Evolutionary conservation across 768 basidiomycete species (phyloP).

Genomic region (Psilocybe tampanensis): DNA sequence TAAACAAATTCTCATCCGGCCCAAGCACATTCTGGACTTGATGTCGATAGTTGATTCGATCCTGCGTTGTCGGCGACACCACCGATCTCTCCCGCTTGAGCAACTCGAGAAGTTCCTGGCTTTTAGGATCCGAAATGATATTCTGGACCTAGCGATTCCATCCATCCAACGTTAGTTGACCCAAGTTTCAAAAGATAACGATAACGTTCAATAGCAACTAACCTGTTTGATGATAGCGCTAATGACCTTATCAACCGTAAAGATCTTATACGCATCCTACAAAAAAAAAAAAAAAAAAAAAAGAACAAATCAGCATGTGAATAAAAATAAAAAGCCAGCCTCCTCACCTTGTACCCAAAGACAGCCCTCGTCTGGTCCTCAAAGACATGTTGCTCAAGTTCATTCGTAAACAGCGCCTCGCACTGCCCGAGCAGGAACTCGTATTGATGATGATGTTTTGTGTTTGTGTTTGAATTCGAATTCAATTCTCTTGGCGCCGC

Average conservation of each 20-base stretch:
- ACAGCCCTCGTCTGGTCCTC: constrained; percentile 90
- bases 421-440: constrained; percentile 83
- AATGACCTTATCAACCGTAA: constrained; percentile 92
- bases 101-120: constrained; percentile 71
- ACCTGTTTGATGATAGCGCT: constrained; percentile 91
- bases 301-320: not conserved
- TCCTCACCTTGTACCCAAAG: constrained; percentile 85
- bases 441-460: constrained; percentile 78
- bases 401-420: constrained; percentile 90
- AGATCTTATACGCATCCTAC: constrained; percentile 83
- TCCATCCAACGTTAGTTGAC: too few relatives aligned
- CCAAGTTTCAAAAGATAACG: too few relatives aligned
- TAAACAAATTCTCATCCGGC: constrained; percentile 78
- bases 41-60: constrained; percentile 67
- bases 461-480: too few relatives aligned
- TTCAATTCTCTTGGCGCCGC: constrained; percentile 37
- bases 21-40: constrained; percentile 72
- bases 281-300: not conserved
- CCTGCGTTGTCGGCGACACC: constrained; percentile 63
- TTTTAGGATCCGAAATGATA: constrained; percentile 68
- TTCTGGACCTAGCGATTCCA: constrained; percentile 58
- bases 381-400: constrained; percentile 83
- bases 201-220: not conserved
- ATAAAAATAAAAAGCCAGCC: not conserved
- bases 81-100: constrained; percentile 70